These are phyloP conservation scores for Trifolium pratense DNA, from an alignment of 306 rosid genomes.

Conservation along the genomic window DNA sequence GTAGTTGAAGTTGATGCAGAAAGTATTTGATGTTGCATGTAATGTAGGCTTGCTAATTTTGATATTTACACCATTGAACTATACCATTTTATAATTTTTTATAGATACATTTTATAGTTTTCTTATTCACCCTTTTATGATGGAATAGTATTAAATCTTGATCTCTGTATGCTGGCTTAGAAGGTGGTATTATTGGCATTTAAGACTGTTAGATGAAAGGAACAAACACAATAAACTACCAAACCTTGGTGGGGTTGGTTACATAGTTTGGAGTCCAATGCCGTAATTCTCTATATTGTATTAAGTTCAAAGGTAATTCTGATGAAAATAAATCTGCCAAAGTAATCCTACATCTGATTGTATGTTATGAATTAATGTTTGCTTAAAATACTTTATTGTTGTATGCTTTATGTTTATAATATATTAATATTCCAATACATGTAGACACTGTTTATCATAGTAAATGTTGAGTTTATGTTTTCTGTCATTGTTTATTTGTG, in stretches of 20 bases:
- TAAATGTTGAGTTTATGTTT: constrained; percentile 3
- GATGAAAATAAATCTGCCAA: constrained; percentile 14
- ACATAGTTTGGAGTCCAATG: background rate
- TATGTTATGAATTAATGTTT: constrained; percentile 19
- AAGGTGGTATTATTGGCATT: constrained; percentile 12
- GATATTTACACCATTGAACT: constrained; percentile 14
- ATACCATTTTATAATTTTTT: background rate
- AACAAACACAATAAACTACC: background rate
- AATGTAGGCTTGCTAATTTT: background rate
- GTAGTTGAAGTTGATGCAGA: constrained; percentile 17
- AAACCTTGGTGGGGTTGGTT: background rate
- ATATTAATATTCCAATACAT: constrained; percentile 1
- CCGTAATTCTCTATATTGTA: background rate
- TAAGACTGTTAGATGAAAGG: constrained; percentile 9
- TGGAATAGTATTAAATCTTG: constrained; percentile 13
- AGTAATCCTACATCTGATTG: background rate
- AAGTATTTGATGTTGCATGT: constrained; percentile 9
- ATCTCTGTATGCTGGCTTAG: constrained; percentile 8
- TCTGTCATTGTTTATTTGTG: constrained; percentile 12
- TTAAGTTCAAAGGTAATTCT: background rate
- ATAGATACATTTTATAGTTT: background rate
- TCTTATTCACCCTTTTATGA: background rate
- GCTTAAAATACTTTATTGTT: constrained; percentile 4
- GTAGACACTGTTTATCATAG: constrained; percentile 5
- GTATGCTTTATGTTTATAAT: background rate